A percentile compares a stretch with the other conserved stretches of the same genome.
Evolutionary conservation across 352 stramenopile species (phyloP).

Genomic region (Pythium phragmitis): DNA sequence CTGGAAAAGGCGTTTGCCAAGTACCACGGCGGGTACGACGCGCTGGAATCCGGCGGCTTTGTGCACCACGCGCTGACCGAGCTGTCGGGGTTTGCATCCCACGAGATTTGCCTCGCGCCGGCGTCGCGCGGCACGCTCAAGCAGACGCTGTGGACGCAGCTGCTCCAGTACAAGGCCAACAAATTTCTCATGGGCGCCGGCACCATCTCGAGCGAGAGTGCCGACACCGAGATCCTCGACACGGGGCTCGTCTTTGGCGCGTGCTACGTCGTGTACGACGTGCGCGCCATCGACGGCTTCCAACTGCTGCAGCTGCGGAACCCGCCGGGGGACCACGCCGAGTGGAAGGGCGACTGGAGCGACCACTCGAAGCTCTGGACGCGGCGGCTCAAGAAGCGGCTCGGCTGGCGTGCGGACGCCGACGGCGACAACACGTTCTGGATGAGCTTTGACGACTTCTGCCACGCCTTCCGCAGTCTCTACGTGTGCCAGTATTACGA

Average conservation of each 20-base stretch:
- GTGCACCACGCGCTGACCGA: slow-evolving; percentile 90
- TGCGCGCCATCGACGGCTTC: slow-evolving; percentile 81
- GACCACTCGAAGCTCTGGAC: slow-evolving; percentile 91
- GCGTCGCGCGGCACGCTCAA: slow-evolving; percentile 84
- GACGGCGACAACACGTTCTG: slow-evolving; percentile 91
- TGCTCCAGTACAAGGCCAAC: slow-evolving; percentile 83
- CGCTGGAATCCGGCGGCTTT: slow-evolving; percentile 81
- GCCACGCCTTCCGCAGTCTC: slow-evolving; percentile 85
- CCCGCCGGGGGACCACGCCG: slow-evolving; percentile 88
- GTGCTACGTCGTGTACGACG: slow-evolving; percentile 92
- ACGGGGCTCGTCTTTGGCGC: slow-evolving; percentile 90
- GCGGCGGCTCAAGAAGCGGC: slow-evolving; percentile 79
- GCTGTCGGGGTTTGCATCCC: slow-evolving; percentile 84
- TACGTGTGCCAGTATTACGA: slow-evolving; percentile 94
- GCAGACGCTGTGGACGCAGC: slow-evolving; percentile 88
- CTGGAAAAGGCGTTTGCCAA: slow-evolving; percentile 94
- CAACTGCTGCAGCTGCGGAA: slow-evolving; percentile 90
- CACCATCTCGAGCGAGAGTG: slow-evolving; percentile 81
- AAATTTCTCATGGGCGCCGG: slow-evolving; percentile 91
- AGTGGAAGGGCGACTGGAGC: slow-evolving; percentile 94
- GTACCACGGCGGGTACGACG: slow-evolving; percentile 88
- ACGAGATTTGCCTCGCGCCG: slow-evolving; percentile 88
- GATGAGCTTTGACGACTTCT: slow-evolving; percentile 96
- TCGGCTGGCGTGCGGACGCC: slow-evolving; percentile 56
- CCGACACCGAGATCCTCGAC: slow-evolving; percentile 86